phyloP scores from a whole-genome alignment of 139 green algal species.

The Mychonastes homosphaera region DNA sequence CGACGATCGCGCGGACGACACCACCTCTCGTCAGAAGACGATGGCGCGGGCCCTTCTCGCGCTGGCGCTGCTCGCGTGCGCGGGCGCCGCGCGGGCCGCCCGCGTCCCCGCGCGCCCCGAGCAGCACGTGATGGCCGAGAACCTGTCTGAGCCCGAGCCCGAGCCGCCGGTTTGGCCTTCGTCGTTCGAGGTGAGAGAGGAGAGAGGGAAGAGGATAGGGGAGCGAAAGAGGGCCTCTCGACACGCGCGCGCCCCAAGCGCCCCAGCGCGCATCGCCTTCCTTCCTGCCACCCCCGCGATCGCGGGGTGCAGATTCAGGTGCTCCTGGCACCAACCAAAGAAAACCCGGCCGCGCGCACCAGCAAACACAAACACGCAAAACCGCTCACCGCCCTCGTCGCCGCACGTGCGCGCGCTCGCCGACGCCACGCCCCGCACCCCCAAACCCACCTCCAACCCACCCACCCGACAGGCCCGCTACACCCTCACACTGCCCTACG shows the following conservation, averaged over 20 bases:
- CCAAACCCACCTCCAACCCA: no score
- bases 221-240: no score
- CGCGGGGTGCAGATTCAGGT: background rate
- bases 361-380: background rate
- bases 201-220: no score
- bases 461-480: conserved; percentile 22
- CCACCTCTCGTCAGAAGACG: background rate
- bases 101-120: background rate
- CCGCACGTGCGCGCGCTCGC: background rate
- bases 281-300: background rate
- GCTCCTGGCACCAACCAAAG: no score
- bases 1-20: background rate
- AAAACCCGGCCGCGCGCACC: background rate
- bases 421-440: background rate
- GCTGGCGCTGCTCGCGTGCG: background rate
- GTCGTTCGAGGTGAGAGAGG: conserved; percentile 6
- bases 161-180: conserved; percentile 4
- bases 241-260: background rate
- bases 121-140: background rate
- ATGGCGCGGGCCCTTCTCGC: background rate
- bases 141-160: background rate
- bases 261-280: background rate
- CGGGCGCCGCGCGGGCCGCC: background rate
- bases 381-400: background rate
- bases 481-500: conserved; percentile 22